phyloP scores from a whole-genome alignment of 2,329 filamentous ascomycete genomes.

The Aspergillus hortae region DNA sequence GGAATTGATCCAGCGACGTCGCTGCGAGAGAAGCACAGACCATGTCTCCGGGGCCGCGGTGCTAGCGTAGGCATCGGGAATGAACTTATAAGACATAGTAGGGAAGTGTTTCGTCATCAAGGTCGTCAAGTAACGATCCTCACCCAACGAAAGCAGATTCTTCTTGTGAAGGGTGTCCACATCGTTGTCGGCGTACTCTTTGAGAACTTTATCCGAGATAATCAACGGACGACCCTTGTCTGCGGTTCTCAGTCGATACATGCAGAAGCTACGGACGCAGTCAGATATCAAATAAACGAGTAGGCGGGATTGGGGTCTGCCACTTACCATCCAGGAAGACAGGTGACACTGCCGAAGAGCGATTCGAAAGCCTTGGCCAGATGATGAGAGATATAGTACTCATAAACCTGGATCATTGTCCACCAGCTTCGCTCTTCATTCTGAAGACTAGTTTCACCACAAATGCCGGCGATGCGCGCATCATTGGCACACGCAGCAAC shows the following conservation, averaged over 20 bases:
- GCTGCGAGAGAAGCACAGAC: conserved; percentile 92
- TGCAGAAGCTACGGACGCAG: conserved; percentile 72
- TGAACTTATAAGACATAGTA: conserved; percentile 91
- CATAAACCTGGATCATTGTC: conserved; percentile 99
- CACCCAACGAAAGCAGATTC: conserved; percentile 87
- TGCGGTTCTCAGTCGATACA: conserved; percentile 93
- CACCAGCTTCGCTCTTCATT: conserved; percentile 95
- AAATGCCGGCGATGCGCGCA: conserved; percentile 94
- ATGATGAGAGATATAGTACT: conserved; percentile 99
- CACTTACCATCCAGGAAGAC: conserved; percentile 95
- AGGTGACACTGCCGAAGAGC: conserved; percentile 95
- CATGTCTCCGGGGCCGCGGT: conserved; percentile 93
- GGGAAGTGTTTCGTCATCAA: conserved; percentile 99
- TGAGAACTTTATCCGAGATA: conserved; percentile 82
- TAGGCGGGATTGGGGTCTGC: no score
- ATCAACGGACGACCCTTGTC: conserved; percentile 94
- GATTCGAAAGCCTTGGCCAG: conserved; percentile 96
- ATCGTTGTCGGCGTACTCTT: conserved; percentile 81
- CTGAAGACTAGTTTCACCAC: conserved; percentile 91
- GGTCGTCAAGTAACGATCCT: conserved; percentile 95
- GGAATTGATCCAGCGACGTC: conserved; percentile 99
- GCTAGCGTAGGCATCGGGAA: conserved; percentile 86
- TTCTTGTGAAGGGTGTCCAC: conserved; percentile 95
- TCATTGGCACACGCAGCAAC: conserved; percentile 92
- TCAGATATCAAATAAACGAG: conserved; percentile 25